These are phyloP conservation scores for Paramecium sexaurelia DNA, from an alignment of 73 alveolate genomes.

Conservation along the genomic window DNA sequence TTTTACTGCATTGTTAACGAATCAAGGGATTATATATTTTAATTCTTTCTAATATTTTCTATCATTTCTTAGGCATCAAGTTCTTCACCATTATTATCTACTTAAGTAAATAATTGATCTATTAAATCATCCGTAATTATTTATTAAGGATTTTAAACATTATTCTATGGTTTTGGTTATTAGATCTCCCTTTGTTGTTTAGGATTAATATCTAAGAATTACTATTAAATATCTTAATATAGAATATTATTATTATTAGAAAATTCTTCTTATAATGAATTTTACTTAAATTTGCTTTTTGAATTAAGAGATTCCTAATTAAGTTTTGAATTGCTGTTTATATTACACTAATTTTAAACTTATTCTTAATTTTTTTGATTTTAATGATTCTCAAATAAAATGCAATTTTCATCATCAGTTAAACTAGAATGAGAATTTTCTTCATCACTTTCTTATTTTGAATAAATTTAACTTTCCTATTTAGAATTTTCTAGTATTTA, in stretches of 20 bases:
- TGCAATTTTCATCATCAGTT: neutral
- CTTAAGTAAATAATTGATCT: conserved; percentile 28
- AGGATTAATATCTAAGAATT: neutral
- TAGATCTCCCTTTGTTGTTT: neutral
- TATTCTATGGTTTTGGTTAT: neutral
- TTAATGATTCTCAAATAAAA: neutral
- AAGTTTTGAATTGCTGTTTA: neutral
- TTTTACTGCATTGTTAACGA: conserved; percentile 64
- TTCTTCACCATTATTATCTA: conserved; percentile 52
- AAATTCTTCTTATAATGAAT: neutral
- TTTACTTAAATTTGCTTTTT: neutral
- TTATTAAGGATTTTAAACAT: neutral
- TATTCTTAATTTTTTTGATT: neutral
- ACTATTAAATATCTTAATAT: neutral
- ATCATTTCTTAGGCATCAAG: conserved; percentile 14
- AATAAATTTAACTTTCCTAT: neutral
- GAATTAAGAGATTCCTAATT: neutral
- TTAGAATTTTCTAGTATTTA: neutral
- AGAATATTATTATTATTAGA: neutral
- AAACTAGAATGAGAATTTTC: neutral
- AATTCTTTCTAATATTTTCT: conserved; percentile 45
- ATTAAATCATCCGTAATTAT: conserved; percentile 31
- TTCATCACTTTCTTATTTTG: neutral
- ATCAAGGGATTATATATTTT: conserved; percentile 45
- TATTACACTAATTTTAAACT: neutral